phyloP scores from a whole-genome alignment of 2,329 filamentous ascomycete genomes.

The Zalaria obscura region DNA sequence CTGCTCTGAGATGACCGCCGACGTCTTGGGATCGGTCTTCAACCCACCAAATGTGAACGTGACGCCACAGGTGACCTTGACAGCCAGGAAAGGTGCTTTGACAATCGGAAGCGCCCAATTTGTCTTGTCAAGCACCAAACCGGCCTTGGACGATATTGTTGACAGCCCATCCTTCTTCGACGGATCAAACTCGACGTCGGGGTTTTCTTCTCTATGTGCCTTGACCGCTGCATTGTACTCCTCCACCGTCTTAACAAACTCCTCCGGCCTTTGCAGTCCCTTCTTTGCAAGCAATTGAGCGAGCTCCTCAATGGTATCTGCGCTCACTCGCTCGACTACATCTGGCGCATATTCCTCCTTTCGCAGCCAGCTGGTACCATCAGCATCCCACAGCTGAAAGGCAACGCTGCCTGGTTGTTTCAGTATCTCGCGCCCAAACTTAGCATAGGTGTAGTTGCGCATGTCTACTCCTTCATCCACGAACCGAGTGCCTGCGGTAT shows the following conservation, averaged over 20 bases:
- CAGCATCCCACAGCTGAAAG: constrained; percentile 51
- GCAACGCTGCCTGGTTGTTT: constrained; percentile 42
- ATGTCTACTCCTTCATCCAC: constrained; percentile 53
- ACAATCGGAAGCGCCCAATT: constrained; percentile 52
- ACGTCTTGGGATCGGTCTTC: constrained; percentile 39
- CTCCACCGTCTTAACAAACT: constrained; percentile 38
- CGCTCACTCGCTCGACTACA: constrained; percentile 39
- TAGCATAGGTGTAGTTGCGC: constrained; percentile 54
- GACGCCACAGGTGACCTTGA: constrained; percentile 50
- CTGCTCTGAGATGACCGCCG: constrained; percentile 34
- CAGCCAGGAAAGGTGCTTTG: constrained; percentile 44
- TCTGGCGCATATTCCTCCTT: constrained; percentile 48
- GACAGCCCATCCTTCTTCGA: constrained; percentile 47
- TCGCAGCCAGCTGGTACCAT: constrained; percentile 38
- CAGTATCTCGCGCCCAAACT: constrained; percentile 48
- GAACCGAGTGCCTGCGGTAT: constrained; percentile 43
- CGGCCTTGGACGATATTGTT: constrained; percentile 35
- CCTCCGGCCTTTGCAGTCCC: constrained; percentile 32
- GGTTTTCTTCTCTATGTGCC: constrained; percentile 31
- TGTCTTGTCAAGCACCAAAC: constrained; percentile 40
- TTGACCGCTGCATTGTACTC: constrained; percentile 46
- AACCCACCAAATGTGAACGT: constrained; percentile 58
- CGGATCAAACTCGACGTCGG: constrained; percentile 39
- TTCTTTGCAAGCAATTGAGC: constrained; percentile 32
- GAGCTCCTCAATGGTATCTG: constrained; percentile 38